Evolutionary conservation across 2,329 filamentous ascomycete genomes (phyloP).

Genomic region (Diaporthe citri): DNA sequence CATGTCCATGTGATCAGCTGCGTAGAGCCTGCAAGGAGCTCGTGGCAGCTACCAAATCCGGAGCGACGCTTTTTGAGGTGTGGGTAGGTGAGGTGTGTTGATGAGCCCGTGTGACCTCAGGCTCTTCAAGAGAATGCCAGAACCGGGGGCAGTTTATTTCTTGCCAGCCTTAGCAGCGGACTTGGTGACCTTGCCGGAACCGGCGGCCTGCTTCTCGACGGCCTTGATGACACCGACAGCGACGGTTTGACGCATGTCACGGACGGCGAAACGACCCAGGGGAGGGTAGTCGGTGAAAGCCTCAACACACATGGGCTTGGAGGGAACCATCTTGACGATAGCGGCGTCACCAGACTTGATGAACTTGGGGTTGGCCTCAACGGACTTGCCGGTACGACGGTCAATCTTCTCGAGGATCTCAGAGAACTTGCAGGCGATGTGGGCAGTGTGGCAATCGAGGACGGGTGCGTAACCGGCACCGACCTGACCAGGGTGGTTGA

Average conservation of each 20-base stretch:
- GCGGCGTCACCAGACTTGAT: slow-evolving; percentile 99
- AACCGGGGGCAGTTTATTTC: slow-evolving; percentile 69
- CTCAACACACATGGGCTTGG: slow-evolving; percentile 99
- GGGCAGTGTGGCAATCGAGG: slow-evolving; percentile 99
- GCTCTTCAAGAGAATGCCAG: slow-evolving; percentile 37
- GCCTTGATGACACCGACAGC: slow-evolving; percentile 96
- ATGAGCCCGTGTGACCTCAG: slow-evolving; percentile 37
- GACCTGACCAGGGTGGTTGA: slow-evolving; percentile 99
- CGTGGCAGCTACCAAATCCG: slow-evolving; percentile 44
- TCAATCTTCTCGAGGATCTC: slow-evolving; percentile 99
- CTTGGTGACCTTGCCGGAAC: slow-evolving; percentile 77
- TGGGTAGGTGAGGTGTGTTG: slow-evolving; percentile 32
- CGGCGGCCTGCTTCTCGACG: slow-evolving; percentile 74
- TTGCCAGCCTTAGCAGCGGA: slow-evolving; percentile 80
- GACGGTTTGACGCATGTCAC: slow-evolving; percentile 95
- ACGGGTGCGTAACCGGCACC: slow-evolving; percentile 99
- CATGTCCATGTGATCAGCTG: slow-evolving; percentile 48
- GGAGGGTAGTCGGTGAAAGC: slow-evolving; percentile 99
- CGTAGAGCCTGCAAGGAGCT: slow-evolving; percentile 45
- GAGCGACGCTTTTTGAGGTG: slow-evolving; percentile 41
- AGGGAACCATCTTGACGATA: slow-evolving; percentile 99
- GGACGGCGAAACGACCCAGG: slow-evolving; percentile 99
- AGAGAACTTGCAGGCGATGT: slow-evolving; percentile 99
- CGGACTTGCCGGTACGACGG: slow-evolving; percentile 98
- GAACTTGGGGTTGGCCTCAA: slow-evolving; percentile 95